phyloP scores from a whole-genome alignment of 225 moss, liverwort and hornwort genomes.

The Neckera pumila region DNA sequence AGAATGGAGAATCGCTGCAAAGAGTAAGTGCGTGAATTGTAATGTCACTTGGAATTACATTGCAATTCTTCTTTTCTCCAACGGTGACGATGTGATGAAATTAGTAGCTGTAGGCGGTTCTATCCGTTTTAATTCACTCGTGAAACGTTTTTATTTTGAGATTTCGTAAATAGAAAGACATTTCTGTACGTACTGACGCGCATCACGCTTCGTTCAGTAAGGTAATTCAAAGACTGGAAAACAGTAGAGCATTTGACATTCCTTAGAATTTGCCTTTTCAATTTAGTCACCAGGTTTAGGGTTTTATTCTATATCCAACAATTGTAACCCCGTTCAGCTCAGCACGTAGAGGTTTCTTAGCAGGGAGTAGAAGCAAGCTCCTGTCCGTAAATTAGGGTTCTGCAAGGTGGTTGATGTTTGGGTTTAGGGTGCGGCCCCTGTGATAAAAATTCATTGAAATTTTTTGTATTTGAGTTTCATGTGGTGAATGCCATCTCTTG shows the following conservation, averaged over 20 bases:
- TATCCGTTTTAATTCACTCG: background rate
- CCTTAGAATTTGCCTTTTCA: background rate
- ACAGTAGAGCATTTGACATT: background rate
- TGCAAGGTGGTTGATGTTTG: background rate
- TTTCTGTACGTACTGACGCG: background rate
- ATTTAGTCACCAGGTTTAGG: background rate
- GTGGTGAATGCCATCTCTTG: background rate
- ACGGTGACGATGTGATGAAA: background rate
- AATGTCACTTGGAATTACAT: background rate
- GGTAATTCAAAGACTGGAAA: background rate
- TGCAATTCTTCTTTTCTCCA: background rate
- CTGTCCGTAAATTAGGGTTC: background rate
- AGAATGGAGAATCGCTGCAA: background rate
- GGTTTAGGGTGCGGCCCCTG: background rate
- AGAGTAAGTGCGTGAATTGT: background rate
- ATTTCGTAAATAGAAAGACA: background rate
- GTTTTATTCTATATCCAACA: background rate
- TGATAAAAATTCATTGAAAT: background rate
- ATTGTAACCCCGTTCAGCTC: background rate
- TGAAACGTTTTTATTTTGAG: background rate
- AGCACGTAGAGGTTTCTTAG: background rate
- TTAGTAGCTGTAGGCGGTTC: background rate
- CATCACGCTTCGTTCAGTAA: background rate
- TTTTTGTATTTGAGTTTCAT: background rate
- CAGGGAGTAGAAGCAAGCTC: background rate